These are phyloP conservation scores for Plasmodium blacklocki DNA, from an alignment of 169 alveolate genomes.

Conservation along the genomic window DNA sequence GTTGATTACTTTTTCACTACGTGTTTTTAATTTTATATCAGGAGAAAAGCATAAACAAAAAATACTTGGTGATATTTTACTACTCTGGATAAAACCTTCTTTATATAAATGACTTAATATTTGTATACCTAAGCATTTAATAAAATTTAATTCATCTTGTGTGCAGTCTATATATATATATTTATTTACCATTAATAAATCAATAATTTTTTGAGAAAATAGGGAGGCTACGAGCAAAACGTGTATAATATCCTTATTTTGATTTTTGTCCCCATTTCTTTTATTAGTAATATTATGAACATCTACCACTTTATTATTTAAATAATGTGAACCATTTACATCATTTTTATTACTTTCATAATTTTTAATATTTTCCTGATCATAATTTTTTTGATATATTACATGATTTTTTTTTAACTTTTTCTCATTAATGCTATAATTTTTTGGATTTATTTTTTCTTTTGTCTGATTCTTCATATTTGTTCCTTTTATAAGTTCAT, in stretches of 20 bases:
- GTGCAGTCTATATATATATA: slow-evolving; percentile 63
- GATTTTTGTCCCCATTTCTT: background rate
- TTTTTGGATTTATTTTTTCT: background rate
- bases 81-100: slow-evolving; percentile 72
- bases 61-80: slow-evolving; percentile 36
- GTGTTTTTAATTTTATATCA: slow-evolving; percentile 36
- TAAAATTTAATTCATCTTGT: slow-evolving; percentile 30
- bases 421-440: background rate
- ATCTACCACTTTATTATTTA: background rate
- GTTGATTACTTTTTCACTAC: slow-evolving; percentile 57
- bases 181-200: slow-evolving; percentile 24
- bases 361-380: background rate
- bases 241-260: slow-evolving; percentile 58
- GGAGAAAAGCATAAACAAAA: slow-evolving; percentile 50
- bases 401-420: background rate
- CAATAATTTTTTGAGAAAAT: slow-evolving; percentile 48
- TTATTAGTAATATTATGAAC: background rate
- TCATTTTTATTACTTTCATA: slow-evolving; percentile 1
- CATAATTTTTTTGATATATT: background rate
- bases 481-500: too few species aligned
- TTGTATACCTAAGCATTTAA: slow-evolving; percentile 61
- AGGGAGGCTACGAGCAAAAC: slow-evolving; percentile 43
- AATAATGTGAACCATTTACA: background rate
- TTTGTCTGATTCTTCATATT: background rate
- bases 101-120: slow-evolving; percentile 41